Percentiles rank a stretch among this genome's conserved stretches.
These are phyloP conservation scores for Trichoderma endophyticum DNA, from an alignment of 2,329 filamentous ascomycete species.

Conservation along the genomic window DNA sequence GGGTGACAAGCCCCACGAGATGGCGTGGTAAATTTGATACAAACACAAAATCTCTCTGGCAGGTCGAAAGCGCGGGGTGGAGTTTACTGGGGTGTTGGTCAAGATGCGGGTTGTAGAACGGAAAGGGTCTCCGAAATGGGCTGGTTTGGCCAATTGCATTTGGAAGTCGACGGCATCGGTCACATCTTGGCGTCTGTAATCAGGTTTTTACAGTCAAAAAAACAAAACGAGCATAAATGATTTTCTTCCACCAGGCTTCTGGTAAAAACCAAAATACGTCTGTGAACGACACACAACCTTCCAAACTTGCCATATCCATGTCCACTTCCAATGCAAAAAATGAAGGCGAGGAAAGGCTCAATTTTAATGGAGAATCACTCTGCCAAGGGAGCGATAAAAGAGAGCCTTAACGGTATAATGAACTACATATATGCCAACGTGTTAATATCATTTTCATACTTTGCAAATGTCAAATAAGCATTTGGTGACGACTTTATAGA, in stretches of 20 bases:
- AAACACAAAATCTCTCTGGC: conserved; percentile 23
- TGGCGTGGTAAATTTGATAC: conserved; percentile 80
- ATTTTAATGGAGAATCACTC: not conserved
- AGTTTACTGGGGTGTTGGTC: conserved; percentile 18
- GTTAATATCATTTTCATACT: not conserved
- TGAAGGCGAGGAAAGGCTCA: not conserved
- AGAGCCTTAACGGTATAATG: not conserved
- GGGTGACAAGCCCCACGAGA: conserved; percentile 99
- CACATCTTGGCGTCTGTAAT: conserved; percentile 66
- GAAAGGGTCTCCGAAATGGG: conserved; percentile 47
- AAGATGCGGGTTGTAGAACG: conserved; percentile 43
- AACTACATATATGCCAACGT: not conserved
- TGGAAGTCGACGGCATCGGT: conserved; percentile 64
- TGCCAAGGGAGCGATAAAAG: not conserved
- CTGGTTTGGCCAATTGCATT: conserved; percentile 63
- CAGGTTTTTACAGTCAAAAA: conserved; percentile 60
- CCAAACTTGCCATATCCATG: not conserved
- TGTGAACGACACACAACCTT: conserved; percentile 26
- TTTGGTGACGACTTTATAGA: not conserved
- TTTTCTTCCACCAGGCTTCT: conserved; percentile 27
- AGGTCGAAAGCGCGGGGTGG: conserved; percentile 25
- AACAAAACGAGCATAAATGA: conserved; percentile 44
- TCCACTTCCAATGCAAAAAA: not conserved
- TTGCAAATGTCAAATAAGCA: not conserved
- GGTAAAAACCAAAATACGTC: conserved; percentile 29